These are phyloP conservation scores for Abrus pulchellus DNA, from an alignment of 306 rosid genomes.

Conservation along the genomic window DNA sequence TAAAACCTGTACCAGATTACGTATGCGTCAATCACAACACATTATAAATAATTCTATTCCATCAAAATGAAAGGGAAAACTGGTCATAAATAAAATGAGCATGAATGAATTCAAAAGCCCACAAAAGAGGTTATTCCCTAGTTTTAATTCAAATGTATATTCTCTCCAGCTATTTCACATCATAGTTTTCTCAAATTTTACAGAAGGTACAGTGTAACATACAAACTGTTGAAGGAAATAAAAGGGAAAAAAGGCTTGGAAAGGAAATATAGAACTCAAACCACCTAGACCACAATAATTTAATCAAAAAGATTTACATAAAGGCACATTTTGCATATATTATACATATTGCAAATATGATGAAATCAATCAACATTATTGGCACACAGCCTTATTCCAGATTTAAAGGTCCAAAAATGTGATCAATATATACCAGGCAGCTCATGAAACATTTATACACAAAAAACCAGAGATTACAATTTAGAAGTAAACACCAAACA, in stretches of 20 bases:
- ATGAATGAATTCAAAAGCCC: background rate
- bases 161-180: slow-evolving; percentile 21
- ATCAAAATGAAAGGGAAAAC: slow-evolving; percentile 21
- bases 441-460: background rate
- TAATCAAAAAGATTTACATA: slow-evolving; percentile 33
- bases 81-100: slow-evolving; percentile 32
- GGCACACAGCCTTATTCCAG: slow-evolving; percentile 25
- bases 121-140: slow-evolving; percentile 19
- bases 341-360: slow-evolving; percentile 11
- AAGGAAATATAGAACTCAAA: slow-evolving; percentile 17
- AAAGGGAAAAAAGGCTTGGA: slow-evolving; percentile 1
- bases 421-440: background rate
- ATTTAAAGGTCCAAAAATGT: slow-evolving; percentile 6
- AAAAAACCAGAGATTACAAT: slow-evolving; percentile 24
- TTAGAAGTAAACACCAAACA: slow-evolving; percentile 1
- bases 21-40: slow-evolving; percentile 27
- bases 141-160: slow-evolving; percentile 29
- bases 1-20: slow-evolving; percentile 72
- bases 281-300: slow-evolving; percentile 15
- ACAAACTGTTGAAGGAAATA: slow-evolving; percentile 5
- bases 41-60: background rate
- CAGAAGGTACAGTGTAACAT: background rate
- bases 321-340: slow-evolving; percentile 8
- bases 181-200: slow-evolving; percentile 15
- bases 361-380: slow-evolving; percentile 6